Base-by-base conservation (phyloP, 2,329 filamentous ascomycete species). In the Pseudopithomyces maydicus region DNA sequence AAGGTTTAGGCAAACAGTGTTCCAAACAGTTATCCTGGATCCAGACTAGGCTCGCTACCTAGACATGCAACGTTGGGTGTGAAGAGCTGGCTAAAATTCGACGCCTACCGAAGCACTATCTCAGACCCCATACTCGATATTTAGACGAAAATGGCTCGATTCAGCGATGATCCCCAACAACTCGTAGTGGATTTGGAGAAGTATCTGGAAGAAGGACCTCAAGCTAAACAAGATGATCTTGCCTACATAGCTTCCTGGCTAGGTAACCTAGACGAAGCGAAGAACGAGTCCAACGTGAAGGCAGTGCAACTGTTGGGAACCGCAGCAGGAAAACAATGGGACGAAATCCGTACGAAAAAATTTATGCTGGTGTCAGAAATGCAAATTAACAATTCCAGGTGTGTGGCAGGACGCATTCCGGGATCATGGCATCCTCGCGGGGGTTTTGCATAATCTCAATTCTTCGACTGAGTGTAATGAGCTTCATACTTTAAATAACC, bases 271-370 rank as follows among this genome's bases (percentile, higher is more conserved):
- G 51, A 39, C 12, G 32, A 48, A 20, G 46, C 57, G 23, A 55
- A 53, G 20, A 55, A 64, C 35, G 59, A 59, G 29, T 47, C 48
- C 15, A 52, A 54, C 33, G 64, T 69, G 49, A 63, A 58, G 22
- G 59, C 60, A 49, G 51, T 70, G 23, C 64, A 72, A 44, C 46
- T 67, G 41, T 54, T 76, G 12, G 74, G 70, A 29, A 75, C 72
- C 23, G 71, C 70, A 38, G 70, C 72, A 33, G 74, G 74, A 33
- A 64, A 61, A n/a, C 48, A 51, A 36, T 51, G 48, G 48, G 38
- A 26, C 22, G 36, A 51, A 38, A 56, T 72, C 33, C 69, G 73
- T 74, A 64, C 51, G 67, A 19, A 17, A 6, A 14, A 17, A 1
- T 15, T 6, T 12, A 19, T 7, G 17, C 32, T 19, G 12, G 11